Evolutionary conservation across 1,284 basidiomycete species (phyloP).

Genomic region (Meripilus lineatus): DNA sequence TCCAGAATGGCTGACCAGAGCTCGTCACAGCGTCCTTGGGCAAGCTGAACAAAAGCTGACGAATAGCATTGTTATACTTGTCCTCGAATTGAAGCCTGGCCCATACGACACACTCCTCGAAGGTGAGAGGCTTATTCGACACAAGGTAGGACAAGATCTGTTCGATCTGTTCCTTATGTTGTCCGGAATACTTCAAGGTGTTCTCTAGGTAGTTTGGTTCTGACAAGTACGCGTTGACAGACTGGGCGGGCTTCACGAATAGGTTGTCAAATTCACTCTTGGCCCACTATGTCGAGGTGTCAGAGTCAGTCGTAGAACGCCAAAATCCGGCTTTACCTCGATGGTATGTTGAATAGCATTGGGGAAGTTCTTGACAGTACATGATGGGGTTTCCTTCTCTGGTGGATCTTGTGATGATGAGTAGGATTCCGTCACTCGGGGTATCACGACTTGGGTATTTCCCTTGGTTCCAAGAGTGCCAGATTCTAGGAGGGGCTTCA

Average conservation of each 20-base stretch:
- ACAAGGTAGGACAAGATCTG: slow-evolving; percentile 92
- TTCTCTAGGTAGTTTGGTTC: slow-evolving; percentile 96
- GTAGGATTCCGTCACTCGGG: slow-evolving; percentile 96
- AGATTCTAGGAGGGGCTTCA: slow-evolving; percentile 95
- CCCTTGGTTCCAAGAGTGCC: slow-evolving; percentile 99
- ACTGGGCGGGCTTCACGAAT: slow-evolving; percentile 92
- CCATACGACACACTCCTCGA: slow-evolving; percentile 98
- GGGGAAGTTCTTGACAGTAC: slow-evolving; percentile 99
- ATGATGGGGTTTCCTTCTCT: slow-evolving; percentile 96
- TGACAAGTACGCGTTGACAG: slow-evolving; percentile 95
- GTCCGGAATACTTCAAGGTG: slow-evolving; percentile 85
- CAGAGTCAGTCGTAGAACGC: slow-evolving; percentile 9
- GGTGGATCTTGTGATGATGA: slow-evolving; percentile 98
- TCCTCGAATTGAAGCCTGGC: slow-evolving; percentile 95
- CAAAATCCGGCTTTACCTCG: slow-evolving; percentile 48
- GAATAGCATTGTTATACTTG: slow-evolving; percentile 92
- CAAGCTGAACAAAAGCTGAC: slow-evolving; percentile 89
- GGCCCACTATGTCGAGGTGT: slow-evolving; percentile 66
- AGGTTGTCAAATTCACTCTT: slow-evolving; percentile 90
- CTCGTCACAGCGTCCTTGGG: slow-evolving; percentile 91
- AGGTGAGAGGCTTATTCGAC: slow-evolving; percentile 88
- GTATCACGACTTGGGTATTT: slow-evolving; percentile 95
- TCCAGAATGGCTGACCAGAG: slow-evolving; percentile 95
- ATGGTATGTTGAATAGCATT: slow-evolving; percentile 99
- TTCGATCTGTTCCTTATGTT: slow-evolving; percentile 86